Base-by-base conservation (phyloP, 2,329 filamentous ascomycete species). In the Aspergillus ustus region DNA sequence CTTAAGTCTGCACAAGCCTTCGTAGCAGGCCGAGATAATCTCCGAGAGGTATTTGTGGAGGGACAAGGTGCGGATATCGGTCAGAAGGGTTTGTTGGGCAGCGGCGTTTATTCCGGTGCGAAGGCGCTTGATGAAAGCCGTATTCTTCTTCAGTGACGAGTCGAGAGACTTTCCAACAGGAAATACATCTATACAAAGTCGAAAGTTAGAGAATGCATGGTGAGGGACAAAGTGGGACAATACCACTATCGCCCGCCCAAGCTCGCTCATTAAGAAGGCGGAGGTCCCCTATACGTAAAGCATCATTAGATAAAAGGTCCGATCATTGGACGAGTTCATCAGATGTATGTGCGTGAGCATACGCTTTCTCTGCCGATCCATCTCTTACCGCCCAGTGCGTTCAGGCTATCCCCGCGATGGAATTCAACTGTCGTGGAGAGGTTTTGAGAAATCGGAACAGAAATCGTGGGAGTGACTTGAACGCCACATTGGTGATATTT, bases 61-160 rank as follows among this genome's bases (percentile, higher is more conserved):
- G 69, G 93, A 97, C 29, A 98, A 84, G 28, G 92, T 91, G 70
- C 91, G 89, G 70, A 97, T 93, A 75, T 98, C 94, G 75, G 94
- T 88, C 52, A 97, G 81, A 78, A 98, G 96, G 62, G 92, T 95
- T 67, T 86, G 83, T 58, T 93, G 87, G 59, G 91, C 91, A 60
- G 92, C 84, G 52, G 91, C 81, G 66, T 91, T 93, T 66, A 98
- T 89, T 63, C 92, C 91, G 61, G 94, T 97, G 70, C 94, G 91
- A 59, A 98, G 84, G 72, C 94, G 92, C 80, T 97, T 97, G 75
- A 98, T 98, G 77, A 98, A 97, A 67, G 93, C 93, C 4, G 94
- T 98, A 72, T 98, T 98, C 83, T 97, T 98, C 82, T 97, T 97
- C 77, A 98, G 84, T 55, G 93, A 95, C 56, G 94, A 97, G 78